Percentiles rank a stretch among this genome's conserved stretches.
These are phyloP conservation scores for Hypoxylon perforatum DNA, from an alignment of 495 filamentous ascomycete genomes.

Conservation along the genomic window DNA sequence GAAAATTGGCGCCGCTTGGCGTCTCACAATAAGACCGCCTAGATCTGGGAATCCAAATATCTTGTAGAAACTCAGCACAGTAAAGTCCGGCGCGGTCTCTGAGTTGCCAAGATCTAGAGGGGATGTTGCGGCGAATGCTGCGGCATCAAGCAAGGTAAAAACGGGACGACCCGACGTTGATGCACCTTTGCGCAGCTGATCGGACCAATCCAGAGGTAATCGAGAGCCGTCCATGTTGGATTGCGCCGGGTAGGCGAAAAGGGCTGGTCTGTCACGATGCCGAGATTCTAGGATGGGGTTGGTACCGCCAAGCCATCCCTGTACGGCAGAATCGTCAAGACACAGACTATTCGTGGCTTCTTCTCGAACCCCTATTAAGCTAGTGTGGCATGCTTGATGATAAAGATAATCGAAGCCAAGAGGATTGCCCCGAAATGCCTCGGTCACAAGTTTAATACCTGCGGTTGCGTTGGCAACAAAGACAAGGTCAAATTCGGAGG, in stretches of 20 bases:
- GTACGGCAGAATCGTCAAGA: slow-evolving; percentile 75
- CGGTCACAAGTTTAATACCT: slow-evolving; percentile 85
- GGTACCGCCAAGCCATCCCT: slow-evolving; percentile 67
- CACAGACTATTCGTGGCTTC: slow-evolving; percentile 71
- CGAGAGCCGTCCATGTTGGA: slow-evolving; percentile 94
- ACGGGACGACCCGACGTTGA: slow-evolving; percentile 34
- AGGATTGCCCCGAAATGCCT: slow-evolving; percentile 72
- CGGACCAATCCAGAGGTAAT: slow-evolving; percentile 76
- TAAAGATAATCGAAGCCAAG: slow-evolving; percentile 84
- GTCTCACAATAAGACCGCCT: slow-evolving; percentile 85
- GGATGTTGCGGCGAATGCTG: slow-evolving; percentile 80
- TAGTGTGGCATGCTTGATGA: slow-evolving; percentile 88
- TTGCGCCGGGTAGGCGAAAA: slow-evolving; percentile 91
- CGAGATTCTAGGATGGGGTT: slow-evolving; percentile 28
- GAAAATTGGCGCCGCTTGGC: slow-evolving; percentile 71
- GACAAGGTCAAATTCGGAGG: slow-evolving; percentile 84
- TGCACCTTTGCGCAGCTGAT: slow-evolving; percentile 56
- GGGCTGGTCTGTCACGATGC: slow-evolving; percentile 38
- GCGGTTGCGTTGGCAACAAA: slow-evolving; percentile 95
- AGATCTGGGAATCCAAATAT: slow-evolving; percentile 97
- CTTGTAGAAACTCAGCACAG: slow-evolving; percentile 92
- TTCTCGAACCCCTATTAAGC: slow-evolving; percentile 85
- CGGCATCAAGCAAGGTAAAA: slow-evolving; percentile 92
- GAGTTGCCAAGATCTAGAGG: slow-evolving; percentile 75
- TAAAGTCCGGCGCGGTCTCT: slow-evolving; percentile 80